A percentile compares a stretch with the other conserved stretches of the same genome.
These are phyloP conservation scores for Venturia carpophila DNA, from an alignment of 2,329 filamentous ascomycete species.

Conservation along the genomic window DNA sequence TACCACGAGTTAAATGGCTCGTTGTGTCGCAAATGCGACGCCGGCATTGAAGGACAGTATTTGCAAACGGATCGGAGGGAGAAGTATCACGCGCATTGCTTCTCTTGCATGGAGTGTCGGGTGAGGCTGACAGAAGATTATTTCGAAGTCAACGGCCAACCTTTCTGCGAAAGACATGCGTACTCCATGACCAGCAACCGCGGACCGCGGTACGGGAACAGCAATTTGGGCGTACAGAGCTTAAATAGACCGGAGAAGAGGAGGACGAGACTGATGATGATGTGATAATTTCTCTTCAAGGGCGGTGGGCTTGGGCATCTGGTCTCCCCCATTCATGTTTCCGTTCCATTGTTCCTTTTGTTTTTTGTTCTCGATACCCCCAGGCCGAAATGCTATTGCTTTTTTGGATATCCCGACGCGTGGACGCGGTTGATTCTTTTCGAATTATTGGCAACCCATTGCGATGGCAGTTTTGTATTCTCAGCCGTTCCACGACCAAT, in stretches of 20 bases:
- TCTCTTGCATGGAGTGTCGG: constrained; percentile 74
- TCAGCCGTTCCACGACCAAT: neutral
- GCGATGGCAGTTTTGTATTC: neutral
- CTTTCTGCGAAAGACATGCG: constrained; percentile 84
- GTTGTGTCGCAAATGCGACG: constrained; percentile 69
- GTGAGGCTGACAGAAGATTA: constrained; percentile 69
- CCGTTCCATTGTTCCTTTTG: neutral
- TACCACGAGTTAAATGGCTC: constrained; percentile 90
- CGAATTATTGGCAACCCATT: neutral
- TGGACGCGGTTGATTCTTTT: neutral
- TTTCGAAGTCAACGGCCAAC: constrained; percentile 73
- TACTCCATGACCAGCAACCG: constrained; percentile 31
- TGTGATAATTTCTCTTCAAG: neutral
- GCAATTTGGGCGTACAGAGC: neutral
- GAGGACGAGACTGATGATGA: constrained; percentile 24
- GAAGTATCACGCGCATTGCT: constrained; percentile 83
- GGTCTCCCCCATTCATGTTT: too few relatives aligned
- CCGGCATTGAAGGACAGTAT: constrained; percentile 89
- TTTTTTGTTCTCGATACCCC: constrained; percentile 6
- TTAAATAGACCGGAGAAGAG: constrained; percentile 32
- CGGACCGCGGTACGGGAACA: neutral
- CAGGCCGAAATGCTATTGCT: neutral
- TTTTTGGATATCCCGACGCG: neutral
- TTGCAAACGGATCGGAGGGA: constrained; percentile 68
- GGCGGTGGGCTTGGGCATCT: neutral